Percentiles rank a stretch among this genome's conserved stretches.
phyloP scores from a whole-genome alignment of 2,329 filamentous ascomycete species.

The Microcyclosporella mali region DNA sequence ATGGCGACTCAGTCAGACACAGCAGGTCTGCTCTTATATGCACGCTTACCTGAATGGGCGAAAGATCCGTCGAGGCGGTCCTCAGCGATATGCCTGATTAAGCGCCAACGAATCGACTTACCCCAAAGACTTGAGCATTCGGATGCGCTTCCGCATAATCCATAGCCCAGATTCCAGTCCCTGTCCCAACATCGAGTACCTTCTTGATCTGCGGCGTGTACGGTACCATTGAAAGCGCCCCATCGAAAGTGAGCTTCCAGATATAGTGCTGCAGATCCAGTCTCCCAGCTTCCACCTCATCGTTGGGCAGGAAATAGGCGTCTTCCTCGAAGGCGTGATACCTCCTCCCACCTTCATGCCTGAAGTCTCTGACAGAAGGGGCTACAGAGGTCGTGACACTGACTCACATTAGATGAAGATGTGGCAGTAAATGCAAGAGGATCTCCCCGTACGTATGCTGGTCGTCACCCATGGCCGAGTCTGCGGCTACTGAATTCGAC shows the following conservation, averaged over 20 bases:
- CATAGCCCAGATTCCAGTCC: slow-evolving; percentile 28
- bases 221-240: slow-evolving; percentile 5
- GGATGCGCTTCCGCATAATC: slow-evolving; percentile 30
- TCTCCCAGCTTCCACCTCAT: slow-evolving; percentile 22
- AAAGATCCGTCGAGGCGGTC: no score
- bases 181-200: slow-evolving; percentile 15
- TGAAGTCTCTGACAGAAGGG: slow-evolving; percentile 13
- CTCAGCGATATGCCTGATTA: no score
- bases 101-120: no score
- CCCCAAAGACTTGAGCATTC: slow-evolving; percentile 11
- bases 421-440: no score
- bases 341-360: slow-evolving; percentile 15
- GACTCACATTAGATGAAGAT: no score
- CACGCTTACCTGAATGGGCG: no score
- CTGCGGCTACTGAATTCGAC: no score
- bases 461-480: no score
- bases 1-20: slow-evolving; percentile 21
- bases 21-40: no score
- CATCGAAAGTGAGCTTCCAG: slow-evolving; percentile 7
- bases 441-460: no score
- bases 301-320: slow-evolving; percentile 22
- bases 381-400: slow-evolving; percentile 3
- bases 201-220: slow-evolving; percentile 1
- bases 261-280: slow-evolving; percentile 22
- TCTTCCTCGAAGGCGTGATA: slow-evolving; percentile 19